Conservation (phyloP, 2,329 filamentous ascomycete species). For the Phialocephala sp. region DNA sequence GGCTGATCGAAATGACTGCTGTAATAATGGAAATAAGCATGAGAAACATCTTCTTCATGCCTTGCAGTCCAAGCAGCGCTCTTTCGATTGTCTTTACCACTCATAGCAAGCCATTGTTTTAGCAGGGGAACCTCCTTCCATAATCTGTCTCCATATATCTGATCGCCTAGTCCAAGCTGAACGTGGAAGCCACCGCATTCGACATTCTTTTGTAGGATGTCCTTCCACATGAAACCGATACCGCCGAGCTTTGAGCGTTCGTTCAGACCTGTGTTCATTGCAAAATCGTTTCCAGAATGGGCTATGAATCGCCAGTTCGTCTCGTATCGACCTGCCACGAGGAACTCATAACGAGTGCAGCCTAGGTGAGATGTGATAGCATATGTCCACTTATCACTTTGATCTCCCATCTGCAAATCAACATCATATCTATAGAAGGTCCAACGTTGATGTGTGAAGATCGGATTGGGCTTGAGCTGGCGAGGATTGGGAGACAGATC, state of each 20-base stretch:
- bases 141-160: constrained; percentile 92
- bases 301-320: constrained; percentile 95
- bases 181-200: constrained; percentile 96
- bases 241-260: constrained; percentile 88
- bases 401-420: constrained; percentile 87
- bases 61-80: constrained; percentile 90
- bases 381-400: constrained; percentile 91
- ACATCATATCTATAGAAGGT: constrained; percentile 95
- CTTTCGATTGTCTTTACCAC: constrained; percentile 90
- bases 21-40: constrained; percentile 99
- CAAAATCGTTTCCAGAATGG: constrained; percentile 96
- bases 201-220: constrained; percentile 95
- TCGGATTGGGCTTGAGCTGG: constrained; percentile 81
- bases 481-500: constrained; percentile 93
- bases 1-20: constrained; percentile 98
- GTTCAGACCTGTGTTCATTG: constrained; percentile 82
- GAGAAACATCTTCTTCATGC: constrained; percentile 92
- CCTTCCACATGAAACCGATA: constrained; percentile 97
- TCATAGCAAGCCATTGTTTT: constrained; percentile 94
- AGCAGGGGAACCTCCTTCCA: constrained; percentile 96
- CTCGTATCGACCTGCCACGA: constrained; percentile 89
- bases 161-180: constrained; percentile 88
- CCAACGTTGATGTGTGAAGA: constrained; percentile 91
- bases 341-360: constrained; percentile 97
- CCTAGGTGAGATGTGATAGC: constrained; percentile 96